These are phyloP conservation scores for Macaranga tanarius DNA, from an alignment of 441 rosid genomes.

Conservation along the genomic window DNA sequence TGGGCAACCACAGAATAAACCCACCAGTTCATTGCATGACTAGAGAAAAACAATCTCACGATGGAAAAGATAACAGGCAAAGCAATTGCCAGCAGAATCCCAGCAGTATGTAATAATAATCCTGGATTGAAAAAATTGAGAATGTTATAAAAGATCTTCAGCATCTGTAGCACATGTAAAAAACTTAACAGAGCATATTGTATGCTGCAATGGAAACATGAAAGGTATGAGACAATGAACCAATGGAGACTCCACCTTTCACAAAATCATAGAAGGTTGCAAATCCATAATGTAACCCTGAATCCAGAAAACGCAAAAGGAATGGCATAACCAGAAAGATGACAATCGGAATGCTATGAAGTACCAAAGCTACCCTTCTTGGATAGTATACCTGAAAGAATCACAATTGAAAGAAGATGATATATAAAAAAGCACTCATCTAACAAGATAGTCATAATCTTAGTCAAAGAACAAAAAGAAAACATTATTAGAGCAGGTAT, in stretches of 20 bases:
- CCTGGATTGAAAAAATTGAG: slow-evolving; percentile 43
- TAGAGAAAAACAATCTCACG: slow-evolving; percentile 66
- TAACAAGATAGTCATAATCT: neutral
- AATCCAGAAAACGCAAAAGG: slow-evolving; percentile 46
- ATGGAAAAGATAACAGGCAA: slow-evolving; percentile 70
- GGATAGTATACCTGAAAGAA: slow-evolving; percentile 75
- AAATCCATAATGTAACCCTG: slow-evolving; percentile 44
- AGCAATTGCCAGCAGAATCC: slow-evolving; percentile 63
- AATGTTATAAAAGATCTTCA: slow-evolving; percentile 17
- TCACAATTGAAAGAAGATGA: slow-evolving; percentile 23
- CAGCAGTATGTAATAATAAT: slow-evolving; percentile 62
- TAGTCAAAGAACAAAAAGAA: neutral
- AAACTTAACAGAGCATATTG: neutral
- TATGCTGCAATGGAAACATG: neutral
- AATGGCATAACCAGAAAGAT: slow-evolving; percentile 69
- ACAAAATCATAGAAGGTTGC: slow-evolving; percentile 57
- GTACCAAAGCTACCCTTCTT: slow-evolving; percentile 62
- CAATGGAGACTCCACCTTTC: slow-evolving; percentile 55
- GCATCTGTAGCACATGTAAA: neutral
- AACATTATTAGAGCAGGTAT: slow-evolving; percentile 13
- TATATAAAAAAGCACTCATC: neutral
- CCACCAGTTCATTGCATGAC: slow-evolving; percentile 89
- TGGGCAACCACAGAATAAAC: slow-evolving; percentile 27
- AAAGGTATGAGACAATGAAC: slow-evolving; percentile 5
- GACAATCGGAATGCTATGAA: slow-evolving; percentile 69